phyloP scores from a whole-genome alignment of 2,329 filamentous ascomycete species.

The Didymella arachidicola region DNA sequence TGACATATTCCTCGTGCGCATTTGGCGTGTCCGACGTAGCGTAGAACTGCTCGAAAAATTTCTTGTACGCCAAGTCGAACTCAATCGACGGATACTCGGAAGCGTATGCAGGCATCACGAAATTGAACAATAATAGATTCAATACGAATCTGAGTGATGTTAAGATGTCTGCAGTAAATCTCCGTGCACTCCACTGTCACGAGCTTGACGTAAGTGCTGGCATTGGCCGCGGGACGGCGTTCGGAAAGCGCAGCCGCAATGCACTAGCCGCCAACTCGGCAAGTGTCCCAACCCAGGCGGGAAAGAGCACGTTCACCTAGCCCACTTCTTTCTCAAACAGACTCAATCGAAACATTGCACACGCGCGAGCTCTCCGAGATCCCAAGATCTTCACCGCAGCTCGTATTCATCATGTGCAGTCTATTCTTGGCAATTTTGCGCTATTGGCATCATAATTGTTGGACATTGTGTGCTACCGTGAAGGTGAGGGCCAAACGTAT shows the following conservation, averaged over 20 bases:
- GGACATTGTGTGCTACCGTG: background rate
- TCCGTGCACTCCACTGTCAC: conserved; percentile 12
- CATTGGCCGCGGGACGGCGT: conserved; percentile 9
- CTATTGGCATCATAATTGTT: background rate
- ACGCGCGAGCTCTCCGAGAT: conserved; percentile 2
- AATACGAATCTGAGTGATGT: conserved; percentile 5
- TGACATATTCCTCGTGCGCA: conserved; percentile 59
- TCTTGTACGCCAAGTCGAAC: conserved; percentile 53
- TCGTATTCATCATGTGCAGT: background rate
- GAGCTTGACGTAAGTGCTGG: conserved; percentile 15
- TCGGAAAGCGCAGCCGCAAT: conserved; percentile 11
- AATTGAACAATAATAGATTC: conserved; percentile 3
- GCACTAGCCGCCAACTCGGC: conserved; percentile 9
- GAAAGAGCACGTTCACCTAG: conserved; percentile 8
- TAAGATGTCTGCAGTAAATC: conserved; percentile 12
- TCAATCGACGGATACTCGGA: conserved; percentile 46
- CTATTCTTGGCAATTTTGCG: conserved; percentile 2
- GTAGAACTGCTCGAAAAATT: conserved; percentile 59
- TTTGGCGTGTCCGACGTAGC: conserved; percentile 56
- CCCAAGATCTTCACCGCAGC: background rate
- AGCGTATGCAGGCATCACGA: conserved; percentile 42
- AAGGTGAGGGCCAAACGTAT: background rate
- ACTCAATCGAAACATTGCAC: conserved; percentile 2
- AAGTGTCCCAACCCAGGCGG: conserved; percentile 7
- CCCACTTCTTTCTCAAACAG: conserved; percentile 8